A percentile compares a stretch with the other conserved stretches of the same genome.
phyloP scores from a whole-genome alignment of 306 rosid genomes.

The Rubus idaeus region DNA sequence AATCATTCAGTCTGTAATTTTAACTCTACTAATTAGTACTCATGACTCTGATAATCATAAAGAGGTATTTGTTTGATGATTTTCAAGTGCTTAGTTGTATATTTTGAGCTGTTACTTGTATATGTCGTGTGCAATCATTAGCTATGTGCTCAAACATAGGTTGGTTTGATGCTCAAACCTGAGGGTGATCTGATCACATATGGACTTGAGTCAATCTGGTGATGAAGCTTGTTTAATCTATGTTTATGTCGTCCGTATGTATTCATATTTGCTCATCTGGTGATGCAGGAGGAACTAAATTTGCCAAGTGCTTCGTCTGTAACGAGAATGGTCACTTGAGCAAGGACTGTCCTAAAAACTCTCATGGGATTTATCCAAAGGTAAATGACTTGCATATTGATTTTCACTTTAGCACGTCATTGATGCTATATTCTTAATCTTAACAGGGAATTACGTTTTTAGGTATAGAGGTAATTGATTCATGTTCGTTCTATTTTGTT shows the following conservation, averaged over 20 bases:
- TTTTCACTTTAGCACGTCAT: not conserved
- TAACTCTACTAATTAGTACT: not conserved
- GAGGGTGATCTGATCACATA: not conserved
- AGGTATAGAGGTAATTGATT: conserved; percentile 1
- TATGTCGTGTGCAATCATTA: not conserved
- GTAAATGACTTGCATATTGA: conserved; percentile 32
- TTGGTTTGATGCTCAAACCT: not conserved
- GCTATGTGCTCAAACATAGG: not conserved
- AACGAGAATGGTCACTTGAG: conserved; percentile 83
- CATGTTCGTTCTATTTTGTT: conserved; percentile 15
- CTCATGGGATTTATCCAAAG: conserved; percentile 95
- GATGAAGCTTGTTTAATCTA: not conserved
- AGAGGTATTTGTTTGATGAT: not conserved
- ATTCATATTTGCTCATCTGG: conserved; percentile 25
- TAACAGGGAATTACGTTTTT: not conserved
- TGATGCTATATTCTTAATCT: not conserved
- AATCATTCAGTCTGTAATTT: not conserved
- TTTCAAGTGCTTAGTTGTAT: not conserved
- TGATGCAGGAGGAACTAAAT: conserved; percentile 80
- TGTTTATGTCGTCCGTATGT: conserved; percentile 5
- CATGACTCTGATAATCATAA: too few relatives aligned
- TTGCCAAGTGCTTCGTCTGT: conserved; percentile 89
- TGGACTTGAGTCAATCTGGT: not conserved
- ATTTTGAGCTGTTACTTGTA: not conserved
- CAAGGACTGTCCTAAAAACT: conserved; percentile 80